Evolutionary conservation across 805 yeast species (phyloP), one percentile per base, ranked within the genome.

Genomic region (Spathaspora arborariae): DNA sequence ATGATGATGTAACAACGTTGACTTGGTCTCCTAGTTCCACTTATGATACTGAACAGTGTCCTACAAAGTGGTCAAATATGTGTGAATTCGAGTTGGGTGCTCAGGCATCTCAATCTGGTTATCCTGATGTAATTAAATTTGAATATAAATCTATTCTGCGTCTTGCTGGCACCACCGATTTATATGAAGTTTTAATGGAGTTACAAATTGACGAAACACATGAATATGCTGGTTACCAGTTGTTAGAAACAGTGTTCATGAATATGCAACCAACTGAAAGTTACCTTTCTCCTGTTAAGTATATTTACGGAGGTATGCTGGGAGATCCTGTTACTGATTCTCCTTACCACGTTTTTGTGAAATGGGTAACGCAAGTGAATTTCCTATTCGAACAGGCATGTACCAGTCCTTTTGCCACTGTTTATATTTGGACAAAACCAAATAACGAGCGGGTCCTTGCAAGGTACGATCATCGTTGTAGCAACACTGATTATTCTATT

Each of bases 321-420:
- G 35, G n/a, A 16, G 15, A 13, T 13, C 4, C n/a, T n/a, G n/a
- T 30, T 30, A 4, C 15, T 13, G 15, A 13, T 8, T 30, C 35
- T 3, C 35, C 35, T 13, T 30, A 30, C 35, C 42, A 39, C 35
- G 20, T 39, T 27, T 26, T 19, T 20, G 42, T 39, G 6, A 16
- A 18, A 9, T 39, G 42, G 42, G 15, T 39, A 15, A 39, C 20
- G 42, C 11, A 39, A 27, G 33, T 39, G 22, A 39, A 5, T 10
- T 8, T 16, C n/a, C n/a, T n/a, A n/a, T 7, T 7, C 9, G 27
- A 15, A 10, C n/a, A 39, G 15, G 5, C 7, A 20, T 26, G 33
- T 26, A 20, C 35, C 9, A 20, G 33, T 10, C 42, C 42, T 3
- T 26, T 39, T 20, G 2, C 4, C n/a, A 18, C 20, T 26, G 21